Base-by-base conservation (phyloP, 441 rosid species). In the Melastoma candidum region DNA sequence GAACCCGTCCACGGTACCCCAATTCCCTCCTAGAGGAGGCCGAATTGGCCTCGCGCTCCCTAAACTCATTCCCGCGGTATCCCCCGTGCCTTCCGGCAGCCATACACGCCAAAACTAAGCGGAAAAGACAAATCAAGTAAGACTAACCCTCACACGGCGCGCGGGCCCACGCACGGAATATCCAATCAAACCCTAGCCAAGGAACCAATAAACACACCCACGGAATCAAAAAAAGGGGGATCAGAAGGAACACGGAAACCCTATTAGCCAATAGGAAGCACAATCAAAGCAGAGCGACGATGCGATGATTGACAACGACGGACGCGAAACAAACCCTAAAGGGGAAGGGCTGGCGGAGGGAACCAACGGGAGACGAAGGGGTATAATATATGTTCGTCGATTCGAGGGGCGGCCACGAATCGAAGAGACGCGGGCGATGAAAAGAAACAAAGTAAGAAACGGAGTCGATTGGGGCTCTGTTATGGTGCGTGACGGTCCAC, bases 1-100 rank as follows among this genome's bases (percentile, higher is more conserved):
- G 62, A 64, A 56, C 69, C 53, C 63, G 68, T 50, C 54, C 72
- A 44, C 70, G 65, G 63, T 69, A 68, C 48, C 63, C 59, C 63
- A 67, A 72, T 13, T 74, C 86, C 59, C 67, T 67, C 69, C 77
- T 76, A 1, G 82, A 70, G 54, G 68, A 71, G 26, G 79, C 79
- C 51, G 71, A 65, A 52, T 77, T 79, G 29, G 89, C 66, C 25
- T 88, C 89, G 5, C 79, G 70, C 27, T 74, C 82, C 63, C 85
- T 74, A 48, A 82, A 56, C 66, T 87, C 97, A 27, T 70, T 74
- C 69, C 80, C 92, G 11, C 78, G 71, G 60, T 80, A 84, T 46
- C 81, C 83, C 48, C 84, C 84, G 74, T 76, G 84, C 68, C 83
- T 84, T 77, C 96, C 90, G 66, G 90, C 81, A 27, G 97, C 92